phyloP scores from a whole-genome alignment of 495 filamentous ascomycete genomes.

The Lasiosphaeria ovina region DNA sequence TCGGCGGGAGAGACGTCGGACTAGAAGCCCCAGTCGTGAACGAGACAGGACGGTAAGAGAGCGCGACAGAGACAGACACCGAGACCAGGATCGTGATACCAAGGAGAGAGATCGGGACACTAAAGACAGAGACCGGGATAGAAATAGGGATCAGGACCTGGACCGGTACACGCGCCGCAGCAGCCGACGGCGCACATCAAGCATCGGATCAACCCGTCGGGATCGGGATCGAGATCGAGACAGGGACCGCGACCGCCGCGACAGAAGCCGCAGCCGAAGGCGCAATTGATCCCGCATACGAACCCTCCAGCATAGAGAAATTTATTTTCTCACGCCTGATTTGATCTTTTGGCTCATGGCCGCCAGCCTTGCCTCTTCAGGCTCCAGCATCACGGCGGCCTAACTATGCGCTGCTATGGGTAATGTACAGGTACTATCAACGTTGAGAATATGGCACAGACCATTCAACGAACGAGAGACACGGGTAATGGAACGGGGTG shows the following conservation, averaged over 20 bases:
- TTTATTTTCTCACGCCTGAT: too few relatives aligned
- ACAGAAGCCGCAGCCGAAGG: constrained; percentile 23
- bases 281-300: constrained; percentile 28
- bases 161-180: constrained; percentile 2
- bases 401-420: too few relatives aligned
- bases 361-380: too few relatives aligned
- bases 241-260: constrained; percentile 14
- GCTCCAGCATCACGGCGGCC: too few relatives aligned
- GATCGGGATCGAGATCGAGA: constrained; percentile 20
- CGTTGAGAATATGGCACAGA: too few relatives aligned
- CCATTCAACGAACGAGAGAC: too few relatives aligned
- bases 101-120: constrained; percentile 12
- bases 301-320: too few relatives aligned
- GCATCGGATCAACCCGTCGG: not conserved
- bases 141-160: constrained; percentile 18
- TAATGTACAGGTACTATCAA: too few relatives aligned
- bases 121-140: constrained; percentile 17
- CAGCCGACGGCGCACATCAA: too few relatives aligned
- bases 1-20: constrained; percentile 20
- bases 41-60: constrained; percentile 13
- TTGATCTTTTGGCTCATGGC: too few relatives aligned
- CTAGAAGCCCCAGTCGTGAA: constrained; percentile 21
- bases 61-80: constrained; percentile 17
- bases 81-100: constrained; percentile 16
- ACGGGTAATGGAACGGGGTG: too few relatives aligned